Evolutionary conservation across 1,139 yeast species (phyloP), one percentile per base, ranked within the genome.

Genomic region (Suzukiozyma palmioleophila): DNA sequence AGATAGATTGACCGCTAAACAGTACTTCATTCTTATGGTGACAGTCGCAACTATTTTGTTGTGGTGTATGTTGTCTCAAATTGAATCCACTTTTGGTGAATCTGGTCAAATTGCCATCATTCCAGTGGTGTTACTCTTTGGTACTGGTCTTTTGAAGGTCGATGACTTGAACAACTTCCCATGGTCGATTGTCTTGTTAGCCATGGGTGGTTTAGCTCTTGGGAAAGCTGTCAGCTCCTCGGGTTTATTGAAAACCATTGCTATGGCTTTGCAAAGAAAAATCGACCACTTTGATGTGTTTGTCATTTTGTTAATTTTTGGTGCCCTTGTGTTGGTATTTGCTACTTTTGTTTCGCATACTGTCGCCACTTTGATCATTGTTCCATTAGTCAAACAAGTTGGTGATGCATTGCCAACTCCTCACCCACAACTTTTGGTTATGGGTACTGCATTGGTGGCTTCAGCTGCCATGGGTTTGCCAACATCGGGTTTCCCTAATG

Each of bases 341-440:
- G 97, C 97, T 1, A 89, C 97, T 0, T 90, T 90, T 67, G 92
- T 90, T 8, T 85, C 95, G 8, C 97, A 90, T 60, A 90, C 97
- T 0, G 97, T 90, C 32, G 97, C 97, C 1, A 96, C 97, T 0
- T 70, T 90, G 58, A 90, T 90, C 47, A 79, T 90, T 43, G 77
- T 89, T 39, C 97, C 97, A 11, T 71, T 90, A 49, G 92, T 90
- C 54, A 81, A 84, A 41, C 89, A 89, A 52, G 84, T 90, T 41
- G 97, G 97, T 21, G 76, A 80, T 15, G 70, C 81, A 18, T 69
- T 90, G 63, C 78, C 81, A 11, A 73, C 75, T 28, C 85, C 87
- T 3, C 90, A 81, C 54, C 86, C 92, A 14, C 67, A 77, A 40
- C 60, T 89, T 39, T 67, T 90, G 53, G 84, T 90, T 37, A 84